Conservation (phyloP, 2,329 filamentous ascomycete species). For the Nemania sp. region DNA sequence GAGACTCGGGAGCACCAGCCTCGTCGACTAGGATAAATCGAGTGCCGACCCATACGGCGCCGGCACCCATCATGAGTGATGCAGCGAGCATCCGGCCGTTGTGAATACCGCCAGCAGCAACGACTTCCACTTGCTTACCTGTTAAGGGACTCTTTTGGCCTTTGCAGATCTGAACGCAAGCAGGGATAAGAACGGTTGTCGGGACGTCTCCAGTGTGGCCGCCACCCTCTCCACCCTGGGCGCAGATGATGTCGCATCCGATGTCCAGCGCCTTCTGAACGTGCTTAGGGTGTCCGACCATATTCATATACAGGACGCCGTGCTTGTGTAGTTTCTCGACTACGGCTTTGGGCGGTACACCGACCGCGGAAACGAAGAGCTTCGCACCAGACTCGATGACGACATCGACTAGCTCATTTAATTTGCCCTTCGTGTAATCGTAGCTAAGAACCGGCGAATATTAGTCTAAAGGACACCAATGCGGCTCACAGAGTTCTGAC, state of each 20-base stretch:
- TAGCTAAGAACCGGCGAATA: conserved; percentile 63
- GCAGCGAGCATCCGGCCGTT: conserved; percentile 90
- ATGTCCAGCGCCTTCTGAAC: conserved; percentile 93
- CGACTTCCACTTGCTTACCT: conserved; percentile 82
- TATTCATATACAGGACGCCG: conserved; percentile 98
- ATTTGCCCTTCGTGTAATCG: conserved; percentile 99
- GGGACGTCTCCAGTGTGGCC: conserved; percentile 95
- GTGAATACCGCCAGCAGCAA: conserved; percentile 92
- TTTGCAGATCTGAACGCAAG: conserved; percentile 80
- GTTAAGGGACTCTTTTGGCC: conserved; percentile 85
- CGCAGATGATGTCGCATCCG: conserved; percentile 95
- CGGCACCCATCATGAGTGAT: conserved; percentile 88
- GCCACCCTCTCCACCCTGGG: conserved; percentile 95
- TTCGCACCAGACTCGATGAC: conserved; percentile 89
- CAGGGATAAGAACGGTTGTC: conserved; percentile 88
- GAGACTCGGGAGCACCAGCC: conserved; percentile 87
- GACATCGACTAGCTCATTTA: conserved; percentile 85
- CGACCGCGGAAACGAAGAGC: conserved; percentile 96
- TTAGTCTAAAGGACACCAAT: conserved; percentile 25
- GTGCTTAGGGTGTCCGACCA: conserved; percentile 99
- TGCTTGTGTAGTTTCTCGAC: conserved; percentile 87
- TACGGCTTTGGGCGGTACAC: conserved; percentile 84
- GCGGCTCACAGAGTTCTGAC: conserved; percentile 28
- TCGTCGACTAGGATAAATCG: conserved; percentile 93
- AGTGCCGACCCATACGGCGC: conserved; percentile 94